phyloP scores from a whole-genome alignment of 2,329 filamentous ascomycete species.

The Thielaviopsis ethacetica region DNA sequence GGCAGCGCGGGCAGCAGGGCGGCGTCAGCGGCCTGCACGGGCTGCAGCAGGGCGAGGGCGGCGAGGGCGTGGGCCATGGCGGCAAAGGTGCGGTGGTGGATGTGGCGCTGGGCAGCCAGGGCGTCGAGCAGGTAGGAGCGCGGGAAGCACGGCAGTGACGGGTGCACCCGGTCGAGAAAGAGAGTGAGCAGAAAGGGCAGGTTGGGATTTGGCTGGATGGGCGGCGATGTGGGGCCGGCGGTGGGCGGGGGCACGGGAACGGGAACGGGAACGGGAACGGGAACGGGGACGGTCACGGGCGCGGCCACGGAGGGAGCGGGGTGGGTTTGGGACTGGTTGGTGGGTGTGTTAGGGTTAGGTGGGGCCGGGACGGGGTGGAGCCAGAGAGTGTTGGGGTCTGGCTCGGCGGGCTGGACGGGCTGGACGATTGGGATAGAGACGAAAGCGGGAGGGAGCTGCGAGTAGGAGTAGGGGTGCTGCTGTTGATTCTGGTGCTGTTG shows the following conservation, averaged over 20 bases:
- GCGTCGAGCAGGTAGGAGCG: not conserved
- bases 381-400: not conserved
- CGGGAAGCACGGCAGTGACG: not conserved
- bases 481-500: not conserved
- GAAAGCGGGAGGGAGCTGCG: not conserved
- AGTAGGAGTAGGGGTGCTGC: no score
- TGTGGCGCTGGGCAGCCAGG: not conserved
- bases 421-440: not conserved
- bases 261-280: no score
- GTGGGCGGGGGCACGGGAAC: no score
- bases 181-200: not conserved
- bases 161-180: not conserved
- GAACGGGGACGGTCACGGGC: no score
- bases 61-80: not conserved
- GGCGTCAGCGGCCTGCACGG: not conserved
- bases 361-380: not conserved
- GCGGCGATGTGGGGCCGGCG: no score
- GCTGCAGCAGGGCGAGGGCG: not conserved
- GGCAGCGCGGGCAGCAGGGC: no score
- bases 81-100: not conserved
- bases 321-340: no score
- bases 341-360: not conserved
- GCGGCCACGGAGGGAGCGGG: no score
- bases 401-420: not conserved
- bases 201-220: no score